Evolutionary conservation across 2,329 filamentous ascomycete species (phyloP).

Genomic region (Aspergillus tanneri): DNA sequence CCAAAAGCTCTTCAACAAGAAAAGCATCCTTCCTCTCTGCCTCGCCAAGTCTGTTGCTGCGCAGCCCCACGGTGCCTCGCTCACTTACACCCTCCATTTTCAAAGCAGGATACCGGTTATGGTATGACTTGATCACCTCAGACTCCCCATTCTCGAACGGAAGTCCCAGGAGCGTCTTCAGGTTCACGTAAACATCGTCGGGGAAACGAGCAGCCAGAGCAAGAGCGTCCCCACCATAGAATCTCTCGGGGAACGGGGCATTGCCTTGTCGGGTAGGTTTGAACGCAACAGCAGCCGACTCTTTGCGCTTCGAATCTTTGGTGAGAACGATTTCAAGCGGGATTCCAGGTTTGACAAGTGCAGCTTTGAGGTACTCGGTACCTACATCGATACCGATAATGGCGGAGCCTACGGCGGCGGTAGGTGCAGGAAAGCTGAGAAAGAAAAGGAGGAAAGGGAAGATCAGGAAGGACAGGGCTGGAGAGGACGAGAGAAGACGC

Average conservation of each 20-base stretch:
- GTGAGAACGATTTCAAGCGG: slow-evolving; percentile 97
- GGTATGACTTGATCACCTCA: slow-evolving; percentile 67
- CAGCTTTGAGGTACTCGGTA: slow-evolving; percentile 95
- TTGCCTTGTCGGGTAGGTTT: slow-evolving; percentile 72
- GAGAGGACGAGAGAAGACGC: slow-evolving; percentile 22
- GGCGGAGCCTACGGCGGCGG: slow-evolving; percentile 65
- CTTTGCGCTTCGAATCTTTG: slow-evolving; percentile 96
- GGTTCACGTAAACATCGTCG: slow-evolving; percentile 88
- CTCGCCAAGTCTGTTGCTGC: slow-evolving; percentile 66
- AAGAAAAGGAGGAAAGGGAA: slow-evolving; percentile 54
- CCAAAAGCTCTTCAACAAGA: slow-evolving; percentile 86
- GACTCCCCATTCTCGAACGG: slow-evolving; percentile 41
- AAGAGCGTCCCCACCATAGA: slow-evolving; percentile 88
- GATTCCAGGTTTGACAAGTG: slow-evolving; percentile 92
- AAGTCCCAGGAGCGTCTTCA: slow-evolving; percentile 87
- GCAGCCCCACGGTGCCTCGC: slow-evolving; percentile 75
- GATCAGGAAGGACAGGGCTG: slow-evolving; percentile 46
- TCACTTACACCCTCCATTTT: slow-evolving; percentile 58
- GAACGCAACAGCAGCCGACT: slow-evolving; percentile 86
- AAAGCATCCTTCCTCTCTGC: slow-evolving; percentile 63
- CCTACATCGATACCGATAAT: slow-evolving; percentile 92
- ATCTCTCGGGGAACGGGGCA: slow-evolving; percentile 76
- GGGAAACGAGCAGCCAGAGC: slow-evolving; percentile 85
- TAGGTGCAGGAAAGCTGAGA: slow-evolving; percentile 54
- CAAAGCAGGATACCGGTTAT: slow-evolving; percentile 73